Conservation (phyloP, 2,329 filamentous ascomycete species). For the Colletotrichum neosansevieriae region DNA sequence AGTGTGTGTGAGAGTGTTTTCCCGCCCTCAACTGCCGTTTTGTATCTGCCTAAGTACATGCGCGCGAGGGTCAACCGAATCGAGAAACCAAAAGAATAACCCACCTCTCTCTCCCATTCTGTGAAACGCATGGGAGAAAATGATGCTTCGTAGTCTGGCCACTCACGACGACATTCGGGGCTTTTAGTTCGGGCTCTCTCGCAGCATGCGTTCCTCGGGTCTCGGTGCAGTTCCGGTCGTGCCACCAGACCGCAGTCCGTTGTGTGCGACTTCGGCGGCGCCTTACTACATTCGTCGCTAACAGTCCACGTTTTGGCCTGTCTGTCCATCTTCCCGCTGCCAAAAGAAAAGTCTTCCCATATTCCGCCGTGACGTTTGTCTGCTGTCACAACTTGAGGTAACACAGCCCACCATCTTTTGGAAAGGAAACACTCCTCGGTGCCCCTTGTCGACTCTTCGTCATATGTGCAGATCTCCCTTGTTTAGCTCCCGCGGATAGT, state of each 20-base stretch:
- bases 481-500: not conserved
- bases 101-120: not conserved
- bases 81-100: not conserved
- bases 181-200: conserved; percentile 1
- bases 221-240: conserved; percentile 4
- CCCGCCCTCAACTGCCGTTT: not conserved
- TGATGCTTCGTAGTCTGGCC: conserved; percentile 7
- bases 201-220: conserved; percentile 7
- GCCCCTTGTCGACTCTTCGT: not conserved
- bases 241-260: not conserved
- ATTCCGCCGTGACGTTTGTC: too few species aligned
- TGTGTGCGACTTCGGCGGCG: too few species aligned
- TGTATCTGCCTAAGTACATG: too few species aligned
- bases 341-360: too few species aligned
- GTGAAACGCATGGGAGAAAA: conserved; percentile 4
- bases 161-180: not conserved
- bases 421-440: not conserved
- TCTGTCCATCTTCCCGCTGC: too few species aligned
- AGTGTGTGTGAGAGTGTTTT: not conserved
- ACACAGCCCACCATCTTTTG: not conserved
- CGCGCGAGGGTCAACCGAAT: not conserved
- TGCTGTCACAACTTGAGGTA: too few species aligned
- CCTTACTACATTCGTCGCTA: too few species aligned
- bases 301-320: too few species aligned
- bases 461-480: conserved; percentile 11